Evolutionary conservation across 2,329 filamentous ascomycete genomes (phyloP), one percentile per base, ranked within the genome.

Genomic region (Botrytis squamosa): DNA sequence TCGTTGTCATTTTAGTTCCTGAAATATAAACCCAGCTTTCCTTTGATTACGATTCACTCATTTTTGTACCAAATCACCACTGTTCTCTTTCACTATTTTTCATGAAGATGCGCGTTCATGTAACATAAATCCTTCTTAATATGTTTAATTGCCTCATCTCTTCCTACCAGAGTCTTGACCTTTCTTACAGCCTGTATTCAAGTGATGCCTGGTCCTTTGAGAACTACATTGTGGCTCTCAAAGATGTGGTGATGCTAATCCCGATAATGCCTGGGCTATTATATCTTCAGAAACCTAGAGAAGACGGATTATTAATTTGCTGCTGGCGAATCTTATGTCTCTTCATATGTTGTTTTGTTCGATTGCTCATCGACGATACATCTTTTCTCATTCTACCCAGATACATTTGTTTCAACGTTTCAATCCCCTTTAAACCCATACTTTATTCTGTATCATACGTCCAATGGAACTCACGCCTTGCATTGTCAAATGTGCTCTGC

Each of bases 211-310:
- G n/a, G 12, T 8, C 8, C 6, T 57, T 33, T 14, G 14, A 33
- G 52, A 57, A 57, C n/a, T 57, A 29, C n/a, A 1, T 57, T 18
- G 29, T 55, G 52, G n/a, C 14, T 18, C 29, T 8, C n/a, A 29
- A 33, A 18, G n/a, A 57, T 18, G n/a, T 29, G n/a, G n/a, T 18
- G n/a, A 29, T 16, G 6, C 7, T 29, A 4, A 18, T 57, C 14
- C n/a, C 14, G 2, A n/a, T n/a, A 25, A n/a, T 29, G n/a, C 18
- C 6, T 7, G 1, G 8, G 12, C 3, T 25, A 4, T 29, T 9
- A 3, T 29, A 8, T 29, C n/a, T 16, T 55, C 52, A 55, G 14
- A 6, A 18, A 18, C 18, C 12, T 16, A 29, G n/a, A 55, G 8
- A n/a, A 18, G 14, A 18, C 14, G n/a, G 7, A 57, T 29, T 4